A percentile compares a stretch with the other conserved stretches of the same genome.
Conservation (phyloP, 148 eudicot genomes). For the Tetragonia tetragonoides region DNA sequence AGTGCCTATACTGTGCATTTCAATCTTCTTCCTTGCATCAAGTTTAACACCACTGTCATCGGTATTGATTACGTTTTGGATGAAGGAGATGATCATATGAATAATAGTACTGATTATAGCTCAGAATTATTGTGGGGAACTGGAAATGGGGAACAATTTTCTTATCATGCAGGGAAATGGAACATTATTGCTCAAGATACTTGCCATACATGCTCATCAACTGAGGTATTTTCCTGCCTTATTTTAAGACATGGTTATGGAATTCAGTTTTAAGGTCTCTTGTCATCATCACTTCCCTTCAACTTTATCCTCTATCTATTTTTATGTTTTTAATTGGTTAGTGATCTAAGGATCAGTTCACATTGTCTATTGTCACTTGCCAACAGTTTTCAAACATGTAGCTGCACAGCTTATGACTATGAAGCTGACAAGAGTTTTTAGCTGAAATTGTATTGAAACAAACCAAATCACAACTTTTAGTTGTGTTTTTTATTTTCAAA, state of each 20-base stretch:
- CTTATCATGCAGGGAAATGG: slow-evolving; percentile 2
- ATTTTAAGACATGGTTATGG: not conserved
- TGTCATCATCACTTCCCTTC: no score
- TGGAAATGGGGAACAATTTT: not conserved
- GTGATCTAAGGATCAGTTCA: no score
- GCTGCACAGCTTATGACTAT: no score
- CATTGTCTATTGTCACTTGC: no score
- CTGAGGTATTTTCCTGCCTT: not conserved
- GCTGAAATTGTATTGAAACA: no score
- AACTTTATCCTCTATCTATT: no score
- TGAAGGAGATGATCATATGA: not conserved
- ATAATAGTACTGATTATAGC: not conserved
- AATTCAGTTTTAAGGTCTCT: no score
- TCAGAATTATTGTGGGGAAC: not conserved
- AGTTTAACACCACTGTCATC: slow-evolving; percentile 8
- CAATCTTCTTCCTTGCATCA: slow-evolving; percentile 7
- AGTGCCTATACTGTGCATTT: not conserved
- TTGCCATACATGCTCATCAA: not conserved
- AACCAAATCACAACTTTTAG: no score
- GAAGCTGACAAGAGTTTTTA: no score
- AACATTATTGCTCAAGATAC: not conserved
- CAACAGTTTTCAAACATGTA: no score
- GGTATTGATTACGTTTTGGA: slow-evolving; percentile 1
- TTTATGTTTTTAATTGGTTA: no score
- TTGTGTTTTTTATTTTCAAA: no score